Base-by-base conservation (phyloP, 306 rosid genomes). In the Rosa persica region DNA sequence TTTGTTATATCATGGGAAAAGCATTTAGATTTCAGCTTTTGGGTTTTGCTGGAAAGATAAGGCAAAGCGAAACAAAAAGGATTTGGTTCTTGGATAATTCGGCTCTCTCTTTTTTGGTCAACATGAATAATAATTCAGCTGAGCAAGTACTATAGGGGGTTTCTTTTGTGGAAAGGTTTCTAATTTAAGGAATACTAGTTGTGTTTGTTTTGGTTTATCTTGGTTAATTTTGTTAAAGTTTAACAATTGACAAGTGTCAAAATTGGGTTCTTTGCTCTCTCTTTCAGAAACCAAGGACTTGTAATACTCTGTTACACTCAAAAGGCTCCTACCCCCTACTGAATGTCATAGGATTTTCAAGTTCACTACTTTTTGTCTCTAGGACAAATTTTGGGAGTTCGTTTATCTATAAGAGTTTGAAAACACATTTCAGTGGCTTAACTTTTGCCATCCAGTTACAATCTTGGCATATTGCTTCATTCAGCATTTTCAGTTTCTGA, bases 401-500 rank as follows among this genome's bases (percentile, higher is more conserved):
- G 20, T 8, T 34, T 22, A 19, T 38, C 49, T 72, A 51, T 65
- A 12, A 49, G 47, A 72, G 51, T 34, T 72, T 51, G 2, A 34
- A 51, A 51, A 30, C 34, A 54, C 6, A 19, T 30, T 30, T 72
- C 25, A 0, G 12, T 19, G 47, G 62, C 62, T 51, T 30, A 30
- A 6, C 19, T 30, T 27, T 30, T 72, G 62, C 23, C 40, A 17
- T 67, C 55, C 38, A 16, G 47, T 46, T 38, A 19, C 38, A 2
- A 19, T n/a, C 25, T 12, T 25, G 19, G 20, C 39, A 38, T 49
- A 23, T 54, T 65, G 55, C 23, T 70, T 61, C 34, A 3, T 44
- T 61, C 19, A 74, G 66, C 15, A 8, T 49, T 69, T 49, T 43
- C 19, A 68, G 71, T 73, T 76, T 8, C 68, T 55, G 22, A 49